Conservation (phyloP, 257 asterid genomes). For the Nicotiana attenuata region DNA sequence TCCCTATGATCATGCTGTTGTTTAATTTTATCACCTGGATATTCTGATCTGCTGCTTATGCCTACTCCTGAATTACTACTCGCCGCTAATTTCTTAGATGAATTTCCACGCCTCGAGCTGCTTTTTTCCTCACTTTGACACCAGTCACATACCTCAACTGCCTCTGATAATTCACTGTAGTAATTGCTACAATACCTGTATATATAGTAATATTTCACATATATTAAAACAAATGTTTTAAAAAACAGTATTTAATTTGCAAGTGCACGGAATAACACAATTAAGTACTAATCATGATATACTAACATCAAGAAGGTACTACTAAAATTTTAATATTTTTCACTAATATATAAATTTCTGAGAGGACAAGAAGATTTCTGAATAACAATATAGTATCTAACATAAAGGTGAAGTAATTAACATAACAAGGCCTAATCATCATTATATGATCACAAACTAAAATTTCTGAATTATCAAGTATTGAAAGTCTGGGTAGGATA, state of each 20-base stretch:
- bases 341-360: no score
- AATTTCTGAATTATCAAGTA: not conserved
- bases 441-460: not conserved
- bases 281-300: no score
- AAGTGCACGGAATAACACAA: no score
- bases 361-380: not conserved
- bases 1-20: conserved; percentile 1
- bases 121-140: conserved; percentile 32
- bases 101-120: conserved; percentile 8
- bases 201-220: not conserved
- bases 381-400: not conserved
- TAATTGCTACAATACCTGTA: conserved; percentile 45
- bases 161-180: conserved; percentile 21
- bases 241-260: no score
- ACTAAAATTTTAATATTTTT: no score
- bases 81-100: conserved; percentile 9
- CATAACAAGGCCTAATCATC: not conserved
- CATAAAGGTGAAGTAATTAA: not conserved
- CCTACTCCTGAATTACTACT: not conserved
- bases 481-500: not conserved
- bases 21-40: conserved; percentile 28
- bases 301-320: no score
- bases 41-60: conserved; percentile 13
- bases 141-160: conserved; percentile 38
- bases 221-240: no score